Evolutionary conservation across 2,329 filamentous ascomycete species (phyloP).

Genomic region (Laburnicola sp.): DNA sequence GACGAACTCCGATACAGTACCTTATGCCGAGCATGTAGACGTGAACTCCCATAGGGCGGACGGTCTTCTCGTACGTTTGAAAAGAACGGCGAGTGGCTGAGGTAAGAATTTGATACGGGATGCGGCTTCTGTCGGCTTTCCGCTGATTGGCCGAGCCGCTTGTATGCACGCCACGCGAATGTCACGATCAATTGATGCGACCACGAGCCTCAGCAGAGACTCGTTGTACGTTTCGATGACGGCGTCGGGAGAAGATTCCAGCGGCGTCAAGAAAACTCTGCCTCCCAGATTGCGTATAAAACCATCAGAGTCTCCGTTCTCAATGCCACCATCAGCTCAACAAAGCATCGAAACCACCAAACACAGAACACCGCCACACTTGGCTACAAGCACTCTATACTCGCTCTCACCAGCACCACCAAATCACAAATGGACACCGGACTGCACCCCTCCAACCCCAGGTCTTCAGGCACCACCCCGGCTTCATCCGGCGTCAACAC

Average conservation of each 20-base stretch:
- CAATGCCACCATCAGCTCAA: constrained; percentile 8
- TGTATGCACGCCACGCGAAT: constrained; percentile 3
- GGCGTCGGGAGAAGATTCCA: constrained; percentile 1
- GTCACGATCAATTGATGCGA: constrained; percentile 4
- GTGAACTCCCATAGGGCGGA: constrained; percentile 6
- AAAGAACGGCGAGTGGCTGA: constrained; percentile 5
- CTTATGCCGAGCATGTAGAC: background rate
- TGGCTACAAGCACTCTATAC: background rate
- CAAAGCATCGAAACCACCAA: constrained; percentile 1
- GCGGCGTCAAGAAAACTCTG: constrained; percentile 4
- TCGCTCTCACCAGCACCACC: background rate
- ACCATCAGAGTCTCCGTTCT: background rate
- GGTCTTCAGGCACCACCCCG: constrained; percentile 1
- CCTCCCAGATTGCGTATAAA: constrained; percentile 7
- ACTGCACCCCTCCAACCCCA: background rate
- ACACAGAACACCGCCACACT: background rate
- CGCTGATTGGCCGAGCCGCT: constrained; percentile 6
- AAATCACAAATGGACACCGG: background rate
- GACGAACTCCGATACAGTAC: constrained; percentile 7
- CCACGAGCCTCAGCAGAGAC: constrained; percentile 6
- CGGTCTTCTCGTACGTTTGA: background rate
- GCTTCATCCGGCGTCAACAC: constrained; percentile 3
- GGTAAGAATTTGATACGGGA: constrained; percentile 6
- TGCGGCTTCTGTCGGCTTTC: constrained; percentile 9
- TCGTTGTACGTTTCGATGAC: constrained; percentile 4